Evolutionary conservation across 2,329 filamentous ascomycete genomes (phyloP), one percentile per base, ranked within the genome.

Genomic region (Thielaviopsis populi): DNA sequence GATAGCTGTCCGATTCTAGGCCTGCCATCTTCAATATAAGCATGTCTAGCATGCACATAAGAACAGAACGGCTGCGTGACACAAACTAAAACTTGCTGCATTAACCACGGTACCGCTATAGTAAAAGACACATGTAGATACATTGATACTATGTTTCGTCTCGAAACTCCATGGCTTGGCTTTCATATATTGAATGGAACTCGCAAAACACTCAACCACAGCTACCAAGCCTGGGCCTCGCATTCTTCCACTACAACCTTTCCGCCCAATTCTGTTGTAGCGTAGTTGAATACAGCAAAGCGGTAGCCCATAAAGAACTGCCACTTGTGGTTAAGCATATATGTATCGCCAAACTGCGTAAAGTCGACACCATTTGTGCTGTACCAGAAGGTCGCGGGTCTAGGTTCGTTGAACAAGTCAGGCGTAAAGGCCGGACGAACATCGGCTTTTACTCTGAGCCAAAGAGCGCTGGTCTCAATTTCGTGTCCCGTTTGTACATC

Each of bases 241-340:
- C 67, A 66, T 19, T 64, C 61, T 62, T 66, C 66, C 10, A 68
- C 66, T 40, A 65, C 19, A 27, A 69, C 54, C 1, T 65, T 67
- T 8, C 69, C 70, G 0, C 70, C 70, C 17, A 70, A 19, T 1
- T 58, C 41, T 54, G 72, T 71, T 0, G 77, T 80, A 0, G 77
- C 78, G 70, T 73, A 78, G 67, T 80, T 80, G 64, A 79, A 79
- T 2, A 80, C 74, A 0, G 73, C 78, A 67, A 72, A 80, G 0
- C 78, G 72, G 67, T 79, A 80, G 0, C 76, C 78, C 68, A 78
- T 74, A 63, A 79, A 80, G 69, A 74, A 77, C 13, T 71, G 65
- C 76, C 76, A 79, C 24, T 73, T 70, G 27, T 69, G 76, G 65
- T 71, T 73, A 67, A 80, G 66, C 1, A 68, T 67, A 19, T 72